phyloP scores from a whole-genome alignment of 2,329 filamentous ascomycete genomes.

The Cladosporium sp. region DNA sequence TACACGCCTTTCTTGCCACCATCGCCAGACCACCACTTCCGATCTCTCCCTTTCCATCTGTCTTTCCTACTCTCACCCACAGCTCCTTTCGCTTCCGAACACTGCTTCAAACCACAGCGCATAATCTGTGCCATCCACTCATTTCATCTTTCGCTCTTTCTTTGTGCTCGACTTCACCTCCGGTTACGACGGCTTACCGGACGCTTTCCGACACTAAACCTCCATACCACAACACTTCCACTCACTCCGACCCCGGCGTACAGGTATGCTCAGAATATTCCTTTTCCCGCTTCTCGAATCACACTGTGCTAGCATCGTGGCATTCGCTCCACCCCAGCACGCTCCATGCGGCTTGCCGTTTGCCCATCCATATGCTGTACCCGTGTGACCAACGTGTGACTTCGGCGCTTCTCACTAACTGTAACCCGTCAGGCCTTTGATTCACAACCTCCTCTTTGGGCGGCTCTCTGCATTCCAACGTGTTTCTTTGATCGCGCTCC shows the following conservation, averaged over 20 bases:
- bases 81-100: no score
- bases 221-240: conserved; percentile 4
- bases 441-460: conserved; percentile 7
- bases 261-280: conserved; percentile 14
- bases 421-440: background rate
- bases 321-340: background rate
- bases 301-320: conserved; percentile 14
- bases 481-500: conserved; percentile 6
- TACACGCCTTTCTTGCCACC: conserved; percentile 5
- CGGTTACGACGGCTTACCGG: conserved; percentile 1
- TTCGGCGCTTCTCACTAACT: conserved; percentile 18
- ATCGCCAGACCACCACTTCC: background rate
- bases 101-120: conserved; percentile 1
- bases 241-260: conserved; percentile 12
- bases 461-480: conserved; percentile 15
- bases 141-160: conserved; percentile 12
- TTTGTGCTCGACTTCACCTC: conserved; percentile 8
- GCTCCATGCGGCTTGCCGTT: conserved; percentile 14
- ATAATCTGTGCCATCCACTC: conserved; percentile 14
- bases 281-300: conserved; percentile 16
- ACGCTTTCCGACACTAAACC: conserved; percentile 5
- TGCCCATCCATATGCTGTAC: conserved; percentile 7
- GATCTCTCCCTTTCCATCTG: background rate
- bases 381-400: conserved; percentile 10
- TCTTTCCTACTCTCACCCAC: background rate